Evolutionary conservation across 2,329 filamentous ascomycete species (phyloP).

Genomic region (Calonectria pteridis): DNA sequence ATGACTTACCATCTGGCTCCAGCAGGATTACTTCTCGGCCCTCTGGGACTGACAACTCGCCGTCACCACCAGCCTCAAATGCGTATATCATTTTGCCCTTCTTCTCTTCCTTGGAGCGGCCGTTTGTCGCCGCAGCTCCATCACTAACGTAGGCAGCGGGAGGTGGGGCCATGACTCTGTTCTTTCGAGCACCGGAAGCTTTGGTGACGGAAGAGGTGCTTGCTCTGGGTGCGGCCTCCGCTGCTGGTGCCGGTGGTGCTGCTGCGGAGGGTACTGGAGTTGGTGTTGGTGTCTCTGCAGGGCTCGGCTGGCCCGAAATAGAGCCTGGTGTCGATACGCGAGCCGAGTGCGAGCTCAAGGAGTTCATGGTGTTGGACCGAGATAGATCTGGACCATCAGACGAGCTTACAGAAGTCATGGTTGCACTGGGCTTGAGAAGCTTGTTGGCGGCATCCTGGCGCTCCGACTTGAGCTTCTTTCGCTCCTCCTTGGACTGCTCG

Average conservation of each 20-base stretch:
- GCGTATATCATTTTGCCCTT: constrained; percentile 90
- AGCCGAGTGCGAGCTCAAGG: constrained; percentile 85
- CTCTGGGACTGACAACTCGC: constrained; percentile 84
- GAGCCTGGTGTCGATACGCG: constrained; percentile 80
- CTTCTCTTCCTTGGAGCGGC: constrained; percentile 58
- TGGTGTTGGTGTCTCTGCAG: constrained; percentile 57
- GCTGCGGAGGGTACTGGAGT: constrained; percentile 47
- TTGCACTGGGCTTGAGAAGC: constrained; percentile 61
- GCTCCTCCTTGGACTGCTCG: constrained; percentile 93
- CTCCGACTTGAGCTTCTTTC: constrained; percentile 90
- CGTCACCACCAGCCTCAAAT: constrained; percentile 84
- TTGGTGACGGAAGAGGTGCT: constrained; percentile 45
- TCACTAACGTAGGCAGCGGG: constrained; percentile 83
- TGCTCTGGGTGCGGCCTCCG: constrained; percentile 40
- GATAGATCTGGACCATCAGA: constrained; percentile 77
- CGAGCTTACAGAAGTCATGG: constrained; percentile 55
- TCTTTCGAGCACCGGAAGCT: constrained; percentile 62
- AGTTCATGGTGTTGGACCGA: constrained; percentile 90
- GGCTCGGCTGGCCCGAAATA: constrained; percentile 60
- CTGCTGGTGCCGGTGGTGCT: constrained; percentile 28
- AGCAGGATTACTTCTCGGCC: constrained; percentile 82
- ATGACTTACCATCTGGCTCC: constrained; percentile 85
- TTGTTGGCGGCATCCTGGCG: constrained; percentile 83
- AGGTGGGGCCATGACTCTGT: constrained; percentile 88
- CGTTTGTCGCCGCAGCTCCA: constrained; percentile 62